phyloP scores from a whole-genome alignment of 345 rosid genomes.

The Gossypium raimondii region DNA sequence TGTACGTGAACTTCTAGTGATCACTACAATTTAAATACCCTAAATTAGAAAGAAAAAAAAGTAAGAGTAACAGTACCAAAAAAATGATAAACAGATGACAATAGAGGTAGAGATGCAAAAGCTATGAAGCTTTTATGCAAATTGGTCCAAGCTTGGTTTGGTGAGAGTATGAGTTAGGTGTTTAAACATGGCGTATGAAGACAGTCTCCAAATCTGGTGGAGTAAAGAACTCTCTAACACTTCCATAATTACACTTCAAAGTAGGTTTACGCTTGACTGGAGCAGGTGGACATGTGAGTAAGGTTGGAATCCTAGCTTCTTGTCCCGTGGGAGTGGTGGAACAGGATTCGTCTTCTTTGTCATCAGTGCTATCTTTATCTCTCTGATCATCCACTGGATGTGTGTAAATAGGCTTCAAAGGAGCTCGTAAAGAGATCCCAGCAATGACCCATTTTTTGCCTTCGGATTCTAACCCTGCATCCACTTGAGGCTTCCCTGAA shows the following conservation, averaged over 20 bases:
- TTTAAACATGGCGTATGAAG: slow-evolving; percentile 44
- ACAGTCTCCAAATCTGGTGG: slow-evolving; percentile 63
- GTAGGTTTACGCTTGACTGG: slow-evolving; percentile 61
- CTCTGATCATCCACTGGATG: slow-evolving; percentile 22
- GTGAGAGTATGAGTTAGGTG: slow-evolving; percentile 32
- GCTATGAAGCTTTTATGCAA: background rate
- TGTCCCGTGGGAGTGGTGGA: slow-evolving; percentile 57
- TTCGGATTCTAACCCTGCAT: slow-evolving; percentile 47
- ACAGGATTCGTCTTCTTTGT: slow-evolving; percentile 27
- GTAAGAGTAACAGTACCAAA: background rate
- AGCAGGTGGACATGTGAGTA: slow-evolving; percentile 59
- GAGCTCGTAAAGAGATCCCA: slow-evolving; percentile 51
- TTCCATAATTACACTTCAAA: slow-evolving; percentile 32
- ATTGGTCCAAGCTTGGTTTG: background rate
- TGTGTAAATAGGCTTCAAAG: slow-evolving; percentile 53
- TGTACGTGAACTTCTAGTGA: slow-evolving; percentile 15
- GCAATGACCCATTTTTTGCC: slow-evolving; percentile 49
- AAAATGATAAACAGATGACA: background rate
- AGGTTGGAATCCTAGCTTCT: slow-evolving; percentile 46
- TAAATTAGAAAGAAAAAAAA: slow-evolving; percentile 9
- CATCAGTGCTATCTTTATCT: slow-evolving; percentile 20
- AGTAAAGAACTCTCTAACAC: slow-evolving; percentile 39
- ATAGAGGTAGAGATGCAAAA: background rate
- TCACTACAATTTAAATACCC: slow-evolving; percentile 8
- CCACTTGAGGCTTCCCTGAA: slow-evolving; percentile 48